These are phyloP conservation scores for Lactarius deliciosus DNA, from an alignment of 768 basidiomycete genomes.

Conservation along the genomic window DNA sequence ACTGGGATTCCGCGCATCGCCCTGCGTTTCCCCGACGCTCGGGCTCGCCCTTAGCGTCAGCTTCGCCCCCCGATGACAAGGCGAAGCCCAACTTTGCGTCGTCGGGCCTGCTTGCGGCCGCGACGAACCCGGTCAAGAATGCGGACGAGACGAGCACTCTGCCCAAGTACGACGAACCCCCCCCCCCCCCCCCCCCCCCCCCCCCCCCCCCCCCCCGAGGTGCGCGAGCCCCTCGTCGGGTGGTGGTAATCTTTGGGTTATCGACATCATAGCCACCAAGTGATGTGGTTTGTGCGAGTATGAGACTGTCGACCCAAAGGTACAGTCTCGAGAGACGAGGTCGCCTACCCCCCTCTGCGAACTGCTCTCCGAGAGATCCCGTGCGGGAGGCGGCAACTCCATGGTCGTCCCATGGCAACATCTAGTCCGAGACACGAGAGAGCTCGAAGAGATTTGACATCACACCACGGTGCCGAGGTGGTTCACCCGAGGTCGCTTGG, in stretches of 20 bases:
- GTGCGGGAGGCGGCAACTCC: not conserved
- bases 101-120: slow-evolving; percentile 94
- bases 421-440: slow-evolving; percentile 8
- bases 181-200: no score
- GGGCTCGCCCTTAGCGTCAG: slow-evolving; percentile 41
- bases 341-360: slow-evolving; percentile 1
- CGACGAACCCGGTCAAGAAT: slow-evolving; percentile 85
- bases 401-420: not conserved
- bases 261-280: slow-evolving; percentile 49
- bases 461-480: slow-evolving; percentile 14
- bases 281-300: no score
- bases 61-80: slow-evolving; percentile 55
- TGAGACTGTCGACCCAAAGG: no score
- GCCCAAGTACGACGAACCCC: slow-evolving; percentile 97
- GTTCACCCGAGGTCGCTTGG: not conserved
- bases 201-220: no score
- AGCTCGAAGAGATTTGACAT: slow-evolving; percentile 17
- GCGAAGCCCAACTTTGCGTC: slow-evolving; percentile 86
- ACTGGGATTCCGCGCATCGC: slow-evolving; percentile 43
- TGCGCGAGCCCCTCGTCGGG: slow-evolving; percentile 81
- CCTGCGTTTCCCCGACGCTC: slow-evolving; percentile 58
- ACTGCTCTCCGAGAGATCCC: slow-evolving; percentile 6
- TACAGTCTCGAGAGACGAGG: slow-evolving; percentile 6
- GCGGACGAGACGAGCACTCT: slow-evolving; percentile 74
- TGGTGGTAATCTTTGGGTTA: slow-evolving; percentile 77